Base-by-base conservation (phyloP, 2,329 filamentous ascomycete species). In the Clonostachys sp. region DNA sequence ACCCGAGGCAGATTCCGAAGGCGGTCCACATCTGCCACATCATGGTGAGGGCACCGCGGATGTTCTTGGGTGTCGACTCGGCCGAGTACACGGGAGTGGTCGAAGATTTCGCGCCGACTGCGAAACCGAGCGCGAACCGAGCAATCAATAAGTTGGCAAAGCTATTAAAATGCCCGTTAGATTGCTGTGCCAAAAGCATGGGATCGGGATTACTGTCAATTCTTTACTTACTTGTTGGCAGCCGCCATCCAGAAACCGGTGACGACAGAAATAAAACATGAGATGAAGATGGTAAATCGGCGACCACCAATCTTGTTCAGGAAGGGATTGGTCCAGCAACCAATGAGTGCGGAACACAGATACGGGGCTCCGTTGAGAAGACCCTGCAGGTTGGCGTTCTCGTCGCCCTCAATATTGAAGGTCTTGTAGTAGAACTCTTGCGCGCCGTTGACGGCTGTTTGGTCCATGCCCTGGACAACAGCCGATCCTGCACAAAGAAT, bases 401-500 rank as follows among this genome's bases (percentile, higher is more conserved):
- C 42, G 50, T 66, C 61, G 0, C 52, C 14, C 14, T 39, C 36
- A 2, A 39, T n/a, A 12, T 18, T 18, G 13, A 67, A 66, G 6
- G 62, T 60, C 0, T 45, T 9, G 10, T 62, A 66, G 41, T 65
- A 64, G 12, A 59, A 66, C 66, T 66, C 53, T 52, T 85, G 81
- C 4, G 80, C 81, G 36, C 81, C 81, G 50, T 84, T 83, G 43
- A 83, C 80, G 4, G 83, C 81, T 0, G 80, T 82, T 59, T 84
- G 78, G 56, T 85, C 80, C 77, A 84, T 83, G 53, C 83, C 83
- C 54, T 85, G 82, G 1, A 86, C 82, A 12, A 81, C 80, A 17
- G 83, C 83, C 12, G 61, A 65, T 0, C 62, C 61, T 0, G 63
- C 62, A 18, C 63, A 66, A 0, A 66, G 55, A 2, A 58, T 58